Evolutionary conservation across 305 asterid species (phyloP), one percentile per base, ranked within the genome.

Genomic region (Withania somnifera): DNA sequence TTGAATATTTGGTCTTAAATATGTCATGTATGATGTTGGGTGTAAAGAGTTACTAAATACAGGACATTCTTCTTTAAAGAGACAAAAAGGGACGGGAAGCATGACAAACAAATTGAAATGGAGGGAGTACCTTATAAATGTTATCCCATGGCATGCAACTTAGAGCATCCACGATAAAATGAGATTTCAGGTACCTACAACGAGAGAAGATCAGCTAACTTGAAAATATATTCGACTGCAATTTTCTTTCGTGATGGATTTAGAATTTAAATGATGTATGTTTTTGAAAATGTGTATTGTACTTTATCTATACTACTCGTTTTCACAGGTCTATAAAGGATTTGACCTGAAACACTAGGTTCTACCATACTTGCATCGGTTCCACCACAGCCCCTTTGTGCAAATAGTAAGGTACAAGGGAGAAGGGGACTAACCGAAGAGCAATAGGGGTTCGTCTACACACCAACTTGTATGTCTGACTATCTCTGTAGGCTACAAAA

Each of bases 401-500:
- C 51, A 67, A 67, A n/a, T 36, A 67, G 76, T 67, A 67, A 34
- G 51, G 93, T 93, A 89, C 24, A 40, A 50, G 17, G 24, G 68
- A 3, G 76, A 79, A 38, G 82, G 57, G 78, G 77, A 82, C 87
- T 89, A 32, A 91, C 99, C 99, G 87, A 24, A 88, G 83, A 20
- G 96, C 97, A 3, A 95, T 92, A 73, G 88, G 89, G 45, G 86
- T 89, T 54, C 85, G 96, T 22, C 86, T 90, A 89, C 84, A 84
- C 81, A 95, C 87, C 94, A 93, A 89, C 82, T 86, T 88, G 87
- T 95, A 93, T 56, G 99, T 93, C 85, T 87, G 92, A 64, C 86
- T 90, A 69, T 93, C 98, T 85, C 92, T 91, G 82, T 91, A 95
- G 50, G 98, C 87, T n/a, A 95, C 94, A 40, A 92, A 91, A 77